A percentile compares a stretch with the other conserved stretches of the same genome.
These are phyloP conservation scores for Xylaria polymorpha DNA, from an alignment of 2,329 filamentous ascomycete genomes.

Conservation along the genomic window DNA sequence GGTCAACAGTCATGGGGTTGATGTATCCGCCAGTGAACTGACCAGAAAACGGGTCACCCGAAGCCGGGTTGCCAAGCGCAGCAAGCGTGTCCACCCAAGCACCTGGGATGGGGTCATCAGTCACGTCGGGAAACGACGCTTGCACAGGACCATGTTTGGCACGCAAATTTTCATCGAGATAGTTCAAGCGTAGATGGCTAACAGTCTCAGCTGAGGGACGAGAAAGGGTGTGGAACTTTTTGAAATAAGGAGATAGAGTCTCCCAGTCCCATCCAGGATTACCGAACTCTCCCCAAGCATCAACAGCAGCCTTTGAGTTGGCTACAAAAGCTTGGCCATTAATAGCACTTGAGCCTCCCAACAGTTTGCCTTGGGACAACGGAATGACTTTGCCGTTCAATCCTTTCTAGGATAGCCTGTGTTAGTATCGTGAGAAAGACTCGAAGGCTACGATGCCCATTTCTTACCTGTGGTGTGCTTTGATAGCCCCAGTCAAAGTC, in stretches of 20 bases:
- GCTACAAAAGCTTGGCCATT: slow-evolving; percentile 46
- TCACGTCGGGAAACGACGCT: slow-evolving; percentile 35
- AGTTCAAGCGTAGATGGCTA: slow-evolving; percentile 2
- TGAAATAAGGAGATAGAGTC: slow-evolving; percentile 12
- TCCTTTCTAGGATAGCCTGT: not conserved
- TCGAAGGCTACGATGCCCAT: not conserved
- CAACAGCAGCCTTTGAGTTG: slow-evolving; percentile 41
- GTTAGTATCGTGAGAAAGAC: not conserved
- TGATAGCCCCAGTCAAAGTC: slow-evolving; percentile 31
- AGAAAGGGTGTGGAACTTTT: slow-evolving; percentile 26
- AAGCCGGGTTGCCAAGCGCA: slow-evolving; percentile 36
- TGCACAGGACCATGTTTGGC: slow-evolving; percentile 36
- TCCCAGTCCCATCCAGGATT: slow-evolving; percentile 47
- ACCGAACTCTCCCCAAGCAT: slow-evolving; percentile 47
- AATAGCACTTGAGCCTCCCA: slow-evolving; percentile 48
- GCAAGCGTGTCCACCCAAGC: slow-evolving; percentile 42
- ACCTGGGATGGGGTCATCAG: slow-evolving; percentile 32
- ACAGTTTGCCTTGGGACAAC: slow-evolving; percentile 13
- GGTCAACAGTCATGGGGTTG: slow-evolving; percentile 43
- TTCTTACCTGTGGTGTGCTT: slow-evolving; percentile 35
- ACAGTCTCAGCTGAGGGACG: slow-evolving; percentile 17
- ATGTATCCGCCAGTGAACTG: slow-evolving; percentile 31
- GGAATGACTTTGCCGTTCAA: slow-evolving; percentile 1
- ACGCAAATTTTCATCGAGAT: slow-evolving; percentile 5
- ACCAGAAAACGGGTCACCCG: slow-evolving; percentile 43